Base-by-base conservation (phyloP, 768 basidiomycete species). In the Flagelloscypha sp. region DNA sequence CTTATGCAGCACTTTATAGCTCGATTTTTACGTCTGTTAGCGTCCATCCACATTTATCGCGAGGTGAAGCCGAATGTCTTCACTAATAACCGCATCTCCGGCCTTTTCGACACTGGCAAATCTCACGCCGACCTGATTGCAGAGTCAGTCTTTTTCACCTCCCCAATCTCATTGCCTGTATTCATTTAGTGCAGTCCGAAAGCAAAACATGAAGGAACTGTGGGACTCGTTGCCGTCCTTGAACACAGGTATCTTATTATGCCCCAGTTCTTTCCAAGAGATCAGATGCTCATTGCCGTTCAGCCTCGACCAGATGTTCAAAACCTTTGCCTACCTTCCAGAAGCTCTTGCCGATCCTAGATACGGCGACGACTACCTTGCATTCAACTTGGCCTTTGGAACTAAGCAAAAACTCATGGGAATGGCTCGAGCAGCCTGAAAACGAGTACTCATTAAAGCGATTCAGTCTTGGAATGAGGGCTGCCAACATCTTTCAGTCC, bases 251-350 rank as follows among this genome's bases (percentile, higher is more conserved):
- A 28, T 23, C 48, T 41, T 28, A 7, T 12, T 15, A 32, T 7
- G 21, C 16, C 33, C 12, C 9, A 13, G 10, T 15, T 28, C 22
- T 20, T n/a, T 8, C 19, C 3, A 25, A 17, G 15, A 10, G 13
- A 16, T n/a, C 27, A 10, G 24, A 16, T 28, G 9, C 1, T 27
- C 11, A 32, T 29, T 21, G 32, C 13, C 9, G 15, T 36, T 12
- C 25, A 59, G 57, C 32, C 44, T 56, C 5, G 58, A 62, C 29
- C 56, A 59, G 44, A 32, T 34, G 0, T 49, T 57, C 45, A 62
- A 61, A 36, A 46, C 44, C 2, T 44, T 50, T 1, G 50, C 59
- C 1, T 57, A 56, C 33, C 35, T 56, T 6, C 52, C 55, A 41
- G 63, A 64, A 15, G 47, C 47, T 2, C 40, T 63, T 13, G 37